Evolutionary conservation across 768 basidiomycete genomes (phyloP), one percentile per base, ranked within the genome.

Genomic region (Hysterangium stoloniferum): DNA sequence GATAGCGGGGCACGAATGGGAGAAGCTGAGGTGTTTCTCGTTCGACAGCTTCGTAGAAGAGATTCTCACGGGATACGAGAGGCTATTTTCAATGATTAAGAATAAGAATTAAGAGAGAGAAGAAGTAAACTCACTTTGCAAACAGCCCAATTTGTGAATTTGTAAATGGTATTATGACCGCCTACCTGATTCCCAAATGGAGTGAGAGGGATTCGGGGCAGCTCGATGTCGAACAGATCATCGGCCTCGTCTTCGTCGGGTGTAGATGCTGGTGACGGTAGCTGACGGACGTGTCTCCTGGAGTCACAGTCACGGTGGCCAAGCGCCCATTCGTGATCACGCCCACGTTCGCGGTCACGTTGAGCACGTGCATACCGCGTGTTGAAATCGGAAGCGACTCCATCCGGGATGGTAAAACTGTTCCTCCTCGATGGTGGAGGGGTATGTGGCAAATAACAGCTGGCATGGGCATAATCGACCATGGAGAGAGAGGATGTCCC

Each of bases 161-260:
- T 93, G 69, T 98, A 98, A 59, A 99, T 96, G 51, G 91, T 86
- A 57, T 80, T 90, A 64, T 99, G 96, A 3, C 96, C 96, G 35
- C 96, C 96, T 27, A 99, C 96, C 68, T 98, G 94, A 59, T 99
- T 96, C 43, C 89, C 83, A 68, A 97, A 99, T 4, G 96, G 96
- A 42, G 86, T 82, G 6, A 99, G 71, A 29, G 94, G 95, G 42
- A 99, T 92, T 52, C 93, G 89, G 1, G 87, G 88, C 36, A 90
- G 68, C 53, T 75, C 74, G 48, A 79, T 80, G 53, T 82, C 72
- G 11, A 77, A 69, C 35, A 73, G 57, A 48, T 76, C 70, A 48
- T 71, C 48, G 71, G 59, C 54, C 15, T 73, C 65, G 55, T 72
- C 61, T 29, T 71, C 62, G 44, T 72, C 62, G 9, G 41, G 24